Conservation (phyloP, 2,329 filamentous ascomycete genomes). For the Neospermospora avenae region DNA sequence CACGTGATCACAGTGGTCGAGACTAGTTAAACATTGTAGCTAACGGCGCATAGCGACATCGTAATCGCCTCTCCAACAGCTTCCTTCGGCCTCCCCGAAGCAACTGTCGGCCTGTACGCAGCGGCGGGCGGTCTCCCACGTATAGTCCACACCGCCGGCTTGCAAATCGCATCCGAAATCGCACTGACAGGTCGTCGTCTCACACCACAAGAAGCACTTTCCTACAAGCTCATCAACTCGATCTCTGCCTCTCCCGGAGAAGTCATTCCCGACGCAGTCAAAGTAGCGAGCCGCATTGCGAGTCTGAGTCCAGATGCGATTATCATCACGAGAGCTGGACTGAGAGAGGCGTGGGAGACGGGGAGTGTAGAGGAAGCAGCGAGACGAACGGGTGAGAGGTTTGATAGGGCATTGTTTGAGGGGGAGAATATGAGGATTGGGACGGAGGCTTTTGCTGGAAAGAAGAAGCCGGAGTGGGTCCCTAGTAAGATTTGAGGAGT, state of each 20-base stretch:
- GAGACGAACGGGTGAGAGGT: constrained; percentile 55
- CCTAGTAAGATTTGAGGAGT: constrained; percentile 52
- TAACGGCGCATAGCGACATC: constrained; percentile 52
- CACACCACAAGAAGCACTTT: constrained; percentile 54
- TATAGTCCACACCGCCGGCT: constrained; percentile 59
- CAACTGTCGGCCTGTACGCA: constrained; percentile 65
- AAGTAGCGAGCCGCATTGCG: constrained; percentile 58
- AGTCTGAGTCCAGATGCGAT: constrained; percentile 70
- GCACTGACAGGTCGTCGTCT: constrained; percentile 62
- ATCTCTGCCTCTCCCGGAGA: constrained; percentile 45
- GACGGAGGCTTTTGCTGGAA: constrained; percentile 72
- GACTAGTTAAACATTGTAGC: neutral
- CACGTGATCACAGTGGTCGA: neutral
- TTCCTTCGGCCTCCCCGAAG: constrained; percentile 69
- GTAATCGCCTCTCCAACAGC: constrained; percentile 59
- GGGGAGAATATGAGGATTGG: constrained; percentile 75
- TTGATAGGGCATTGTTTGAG: constrained; percentile 51
- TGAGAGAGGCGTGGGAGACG: constrained; percentile 70
- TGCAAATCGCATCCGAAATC: constrained; percentile 68
- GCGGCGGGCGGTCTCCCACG: constrained; percentile 69
- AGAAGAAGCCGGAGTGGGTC: constrained; percentile 64
- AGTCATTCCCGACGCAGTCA: constrained; percentile 56
- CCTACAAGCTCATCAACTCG: constrained; percentile 67
- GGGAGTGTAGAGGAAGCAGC: constrained; percentile 53
- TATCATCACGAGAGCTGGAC: constrained; percentile 65